These are phyloP conservation scores for Lentinula sp. DNA, from an alignment of 768 basidiomycete species.

Conservation along the genomic window DNA sequence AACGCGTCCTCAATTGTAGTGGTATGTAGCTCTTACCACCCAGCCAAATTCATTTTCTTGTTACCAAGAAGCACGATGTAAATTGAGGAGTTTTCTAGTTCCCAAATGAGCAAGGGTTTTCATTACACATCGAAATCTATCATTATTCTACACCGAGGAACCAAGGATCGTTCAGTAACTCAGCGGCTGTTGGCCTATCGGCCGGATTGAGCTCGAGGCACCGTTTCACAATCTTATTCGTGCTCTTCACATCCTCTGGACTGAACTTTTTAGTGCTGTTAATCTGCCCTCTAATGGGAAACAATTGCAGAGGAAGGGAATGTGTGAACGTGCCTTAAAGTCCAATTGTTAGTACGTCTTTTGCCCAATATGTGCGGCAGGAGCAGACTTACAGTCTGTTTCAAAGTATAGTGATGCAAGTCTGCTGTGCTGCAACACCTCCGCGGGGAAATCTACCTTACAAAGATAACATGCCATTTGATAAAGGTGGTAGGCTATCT, in stretches of 20 bases:
- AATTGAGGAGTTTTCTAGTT: too few relatives aligned
- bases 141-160: slow-evolving; percentile 2
- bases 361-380: too few relatives aligned
- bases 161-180: slow-evolving; percentile 12
- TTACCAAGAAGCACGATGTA: too few relatives aligned
- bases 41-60: too few relatives aligned
- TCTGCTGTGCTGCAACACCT: neutral
- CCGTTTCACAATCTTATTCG: slow-evolving; percentile 7
- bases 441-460: neutral
- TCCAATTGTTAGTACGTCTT: too few relatives aligned
- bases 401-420: slow-evolving; percentile 4
- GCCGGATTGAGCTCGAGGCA: slow-evolving; percentile 10
- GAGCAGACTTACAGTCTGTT: neutral
- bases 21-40: too few relatives aligned
- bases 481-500: neutral
- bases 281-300: neutral
- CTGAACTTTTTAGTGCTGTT: neutral
- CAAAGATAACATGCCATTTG: slow-evolving; percentile 4
- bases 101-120: too few relatives aligned
- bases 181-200: slow-evolving; percentile 10
- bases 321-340: neutral
- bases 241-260: neutral
- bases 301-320: neutral
- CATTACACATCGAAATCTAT: too few relatives aligned
- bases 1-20: too few relatives aligned